These are phyloP conservation scores for Suillus plorans DNA, from an alignment of 768 basidiomycete species.

Conservation along the genomic window DNA sequence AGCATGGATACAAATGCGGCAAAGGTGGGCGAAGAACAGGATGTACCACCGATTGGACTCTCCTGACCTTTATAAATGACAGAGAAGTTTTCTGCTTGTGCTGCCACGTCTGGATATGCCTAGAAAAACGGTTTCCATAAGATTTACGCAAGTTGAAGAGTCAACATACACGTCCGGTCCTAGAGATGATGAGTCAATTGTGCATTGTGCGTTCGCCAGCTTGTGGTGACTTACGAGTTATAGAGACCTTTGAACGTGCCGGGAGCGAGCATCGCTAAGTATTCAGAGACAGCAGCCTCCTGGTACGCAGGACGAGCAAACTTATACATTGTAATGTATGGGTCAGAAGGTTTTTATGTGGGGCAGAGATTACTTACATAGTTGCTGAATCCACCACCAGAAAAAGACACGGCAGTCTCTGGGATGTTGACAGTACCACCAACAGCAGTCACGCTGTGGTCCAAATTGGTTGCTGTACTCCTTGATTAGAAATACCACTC, in stretches of 20 bases:
- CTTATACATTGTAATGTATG: constrained; percentile 25
- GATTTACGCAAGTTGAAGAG: background rate
- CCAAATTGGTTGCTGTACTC: background rate
- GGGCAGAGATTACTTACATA: constrained; percentile 40
- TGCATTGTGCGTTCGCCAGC: background rate
- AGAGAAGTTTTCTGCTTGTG: constrained; percentile 51
- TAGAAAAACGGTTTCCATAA: constrained; percentile 15
- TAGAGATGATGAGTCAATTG: constrained; percentile 17
- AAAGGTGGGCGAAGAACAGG: constrained; percentile 63
- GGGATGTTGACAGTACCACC: constrained; percentile 63
- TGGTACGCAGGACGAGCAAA: constrained; percentile 59
- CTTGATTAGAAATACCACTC: constrained; percentile 12
- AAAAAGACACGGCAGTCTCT: constrained; percentile 59
- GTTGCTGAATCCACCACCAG: constrained; percentile 75
- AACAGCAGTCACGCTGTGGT: constrained; percentile 63
- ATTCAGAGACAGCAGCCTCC: constrained; percentile 40
- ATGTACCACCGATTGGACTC: constrained; percentile 58
- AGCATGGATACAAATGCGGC: constrained; percentile 63
- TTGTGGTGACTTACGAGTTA: constrained; percentile 44
- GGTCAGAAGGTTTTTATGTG: background rate
- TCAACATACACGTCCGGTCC: constrained; percentile 53
- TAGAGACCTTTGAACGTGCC: constrained; percentile 58
- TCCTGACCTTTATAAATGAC: constrained; percentile 45
- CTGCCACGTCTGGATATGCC: constrained; percentile 68
- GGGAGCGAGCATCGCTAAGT: constrained; percentile 43